Percentiles rank a stretch among this genome's conserved stretches.
Evolutionary conservation across 2,329 filamentous ascomycete species (phyloP).

Genomic region (Cercospora janseana): DNA sequence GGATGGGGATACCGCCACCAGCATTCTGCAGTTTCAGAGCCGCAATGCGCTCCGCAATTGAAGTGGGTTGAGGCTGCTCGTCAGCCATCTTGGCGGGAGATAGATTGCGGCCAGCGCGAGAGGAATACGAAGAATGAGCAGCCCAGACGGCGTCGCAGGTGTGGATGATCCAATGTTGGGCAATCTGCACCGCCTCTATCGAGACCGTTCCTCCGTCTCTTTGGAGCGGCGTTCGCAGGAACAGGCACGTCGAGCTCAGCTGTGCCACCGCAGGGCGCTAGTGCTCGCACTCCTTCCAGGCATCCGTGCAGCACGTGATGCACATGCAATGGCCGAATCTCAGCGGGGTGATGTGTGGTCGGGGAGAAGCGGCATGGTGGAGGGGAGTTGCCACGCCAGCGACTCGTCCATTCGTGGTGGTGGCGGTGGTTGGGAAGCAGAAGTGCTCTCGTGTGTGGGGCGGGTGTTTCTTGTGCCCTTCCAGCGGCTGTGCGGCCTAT

Average conservation of each 20-base stretch:
- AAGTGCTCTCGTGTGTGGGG: too few species aligned
- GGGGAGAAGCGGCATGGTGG: too few species aligned
- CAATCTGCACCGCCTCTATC: background rate
- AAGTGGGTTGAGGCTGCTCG: conserved; percentile 29
- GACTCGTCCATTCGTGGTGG: too few species aligned
- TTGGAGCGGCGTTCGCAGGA: background rate
- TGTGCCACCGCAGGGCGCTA: conserved; percentile 4
- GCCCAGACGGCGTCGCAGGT: too few species aligned
- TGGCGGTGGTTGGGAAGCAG: too few species aligned
- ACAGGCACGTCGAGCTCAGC: conserved; percentile 1
- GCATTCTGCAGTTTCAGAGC: conserved; percentile 47
- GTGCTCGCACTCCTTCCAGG: conserved; percentile 2
- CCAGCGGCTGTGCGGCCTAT: too few species aligned
- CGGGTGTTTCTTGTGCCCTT: too few species aligned
- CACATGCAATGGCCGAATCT: too few species aligned
- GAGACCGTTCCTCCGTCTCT: background rate
- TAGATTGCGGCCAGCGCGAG: background rate
- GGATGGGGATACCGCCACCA: conserved; percentile 40
- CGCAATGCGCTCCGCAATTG: conserved; percentile 50
- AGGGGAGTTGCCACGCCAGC: too few species aligned
- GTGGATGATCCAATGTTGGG: background rate
- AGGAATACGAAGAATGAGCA: background rate
- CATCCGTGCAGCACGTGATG: conserved; percentile 4
- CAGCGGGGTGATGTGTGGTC: too few species aligned
- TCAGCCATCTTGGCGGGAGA: conserved; percentile 26